Percentiles rank a stretch among this genome's conserved stretches.
phyloP scores from a whole-genome alignment of 179 eudicot species.

The Beta corolliflora region DNA sequence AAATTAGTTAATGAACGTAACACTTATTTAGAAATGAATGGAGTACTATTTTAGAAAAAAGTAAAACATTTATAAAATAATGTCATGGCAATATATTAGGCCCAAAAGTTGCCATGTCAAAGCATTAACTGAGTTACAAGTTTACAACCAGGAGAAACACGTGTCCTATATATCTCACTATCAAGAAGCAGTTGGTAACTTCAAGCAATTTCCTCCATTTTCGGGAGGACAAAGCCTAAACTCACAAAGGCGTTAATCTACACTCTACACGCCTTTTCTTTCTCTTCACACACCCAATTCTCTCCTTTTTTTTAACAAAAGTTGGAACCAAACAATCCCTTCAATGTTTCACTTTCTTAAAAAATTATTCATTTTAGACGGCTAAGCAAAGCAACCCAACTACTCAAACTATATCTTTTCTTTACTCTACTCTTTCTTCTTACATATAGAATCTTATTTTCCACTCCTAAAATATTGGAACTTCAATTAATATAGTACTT shows the following conservation, averaged over 20 bases:
- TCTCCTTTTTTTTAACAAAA: neutral
- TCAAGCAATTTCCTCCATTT: constrained; percentile 34
- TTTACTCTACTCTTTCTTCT: neutral
- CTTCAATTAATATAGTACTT: neutral
- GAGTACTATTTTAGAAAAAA: too few relatives aligned
- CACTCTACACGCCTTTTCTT: constrained; percentile 4
- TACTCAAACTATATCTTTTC: neutral
- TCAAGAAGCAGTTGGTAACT: constrained; percentile 22
- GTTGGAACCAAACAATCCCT: neutral
- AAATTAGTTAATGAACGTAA: too few relatives aligned
- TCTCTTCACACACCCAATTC: neutral
- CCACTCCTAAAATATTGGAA: neutral
- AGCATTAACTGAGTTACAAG: too few relatives aligned
- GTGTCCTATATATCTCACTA: constrained; percentile 5
- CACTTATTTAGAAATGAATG: too few relatives aligned
- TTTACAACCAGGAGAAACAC: neutral
- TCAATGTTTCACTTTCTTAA: neutral
- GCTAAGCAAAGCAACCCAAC: constrained; percentile 1
- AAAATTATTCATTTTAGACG: neutral
- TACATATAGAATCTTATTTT: neutral
- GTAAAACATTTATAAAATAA: too few relatives aligned
- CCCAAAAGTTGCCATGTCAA: too few relatives aligned
- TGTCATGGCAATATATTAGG: too few relatives aligned
- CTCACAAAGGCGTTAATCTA: neutral
- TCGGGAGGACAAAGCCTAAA: neutral